Evolutionary conservation across 176 grass and related monocot genomes (phyloP).

Genomic region (Oryza coarctata): DNA sequence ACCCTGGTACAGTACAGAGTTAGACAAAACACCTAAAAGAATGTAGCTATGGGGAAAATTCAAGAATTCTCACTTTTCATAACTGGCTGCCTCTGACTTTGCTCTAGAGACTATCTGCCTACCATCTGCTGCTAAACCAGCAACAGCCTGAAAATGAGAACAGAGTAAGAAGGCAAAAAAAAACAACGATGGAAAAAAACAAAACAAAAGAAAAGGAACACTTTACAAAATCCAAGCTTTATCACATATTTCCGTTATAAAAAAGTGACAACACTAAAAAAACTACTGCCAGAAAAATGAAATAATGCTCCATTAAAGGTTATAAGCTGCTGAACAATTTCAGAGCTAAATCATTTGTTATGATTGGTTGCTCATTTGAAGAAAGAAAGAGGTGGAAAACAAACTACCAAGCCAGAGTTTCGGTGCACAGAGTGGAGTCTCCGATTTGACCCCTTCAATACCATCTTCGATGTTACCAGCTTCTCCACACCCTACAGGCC

Average conservation of each 20-base stretch:
- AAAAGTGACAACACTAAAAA: not conserved
- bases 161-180: not conserved
- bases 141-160: conserved; percentile 49
- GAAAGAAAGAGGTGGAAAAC: not conserved
- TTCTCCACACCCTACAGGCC: conserved; percentile 73
- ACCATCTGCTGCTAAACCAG: conserved; percentile 79
- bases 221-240: not conserved
- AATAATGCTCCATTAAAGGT: not conserved
- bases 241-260: not conserved
- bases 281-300: not conserved
- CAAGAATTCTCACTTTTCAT: conserved; percentile 53
- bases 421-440: conserved; percentile 74
- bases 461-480: conserved; percentile 78
- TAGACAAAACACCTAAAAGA: not conserved
- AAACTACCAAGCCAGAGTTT: conserved; percentile 68
- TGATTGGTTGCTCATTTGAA: not conserved
- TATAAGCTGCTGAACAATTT: not conserved
- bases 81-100: conserved; percentile 74
- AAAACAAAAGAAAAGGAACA: not conserved
- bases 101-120: conserved; percentile 82
- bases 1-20: conserved; percentile 31
- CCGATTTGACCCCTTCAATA: conserved; percentile 63
- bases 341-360: not conserved
- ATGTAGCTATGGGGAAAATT: not conserved
- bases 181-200: not conserved